Evolutionary conservation across 495 filamentous ascomycete genomes (phyloP), one percentile per base, ranked within the genome.

Genomic region (Penicillium bovifimosum): DNA sequence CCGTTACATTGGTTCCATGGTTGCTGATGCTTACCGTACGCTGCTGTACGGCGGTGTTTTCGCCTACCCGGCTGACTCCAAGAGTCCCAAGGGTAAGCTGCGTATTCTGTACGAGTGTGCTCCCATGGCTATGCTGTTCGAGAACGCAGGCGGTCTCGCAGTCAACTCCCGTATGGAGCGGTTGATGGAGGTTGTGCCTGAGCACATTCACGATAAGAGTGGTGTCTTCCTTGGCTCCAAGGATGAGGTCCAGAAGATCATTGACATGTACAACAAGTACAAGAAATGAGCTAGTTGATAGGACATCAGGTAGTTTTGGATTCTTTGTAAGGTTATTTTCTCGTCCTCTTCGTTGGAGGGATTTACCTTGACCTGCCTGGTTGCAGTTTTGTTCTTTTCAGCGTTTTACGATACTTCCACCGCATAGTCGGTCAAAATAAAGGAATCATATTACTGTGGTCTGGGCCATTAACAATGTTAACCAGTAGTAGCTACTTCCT

Each of bases 81-180:
- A 98, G 83, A 95, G 87, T 62, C 87, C 90, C 47, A 98, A 97
- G 82, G 93, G 93, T 38, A 98, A 98, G 80, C 80, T 98, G 61
- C 80, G 93, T 55, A 98, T 98, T 60, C 69, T 98, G 63, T 98
- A 98, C 73, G 93, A 98, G 76, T 98, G 93, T 69, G 93, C 95
- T 2, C 93, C 93, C 14, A 98, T 98, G 93, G 95, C 95, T 6
- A 90, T 97, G 91, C 79, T 98, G 17, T 96, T 98, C 74, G 93
- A 98, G 77, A 96, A 98, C 72, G 93, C 93, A 57, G 93, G 93
- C 56, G 93, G 93, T 41, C 82, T 93, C 70, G 93, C 93, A 2
- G 76, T 98, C 16, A 86, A 96, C 70, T 88, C 87, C 71, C 81
- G 83, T 34, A 93, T 95, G 87, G 72, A 83, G 53, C 85, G 93